phyloP scores from a whole-genome alignment of 1,284 basidiomycete species.

The Irpex lacteus region DNA sequence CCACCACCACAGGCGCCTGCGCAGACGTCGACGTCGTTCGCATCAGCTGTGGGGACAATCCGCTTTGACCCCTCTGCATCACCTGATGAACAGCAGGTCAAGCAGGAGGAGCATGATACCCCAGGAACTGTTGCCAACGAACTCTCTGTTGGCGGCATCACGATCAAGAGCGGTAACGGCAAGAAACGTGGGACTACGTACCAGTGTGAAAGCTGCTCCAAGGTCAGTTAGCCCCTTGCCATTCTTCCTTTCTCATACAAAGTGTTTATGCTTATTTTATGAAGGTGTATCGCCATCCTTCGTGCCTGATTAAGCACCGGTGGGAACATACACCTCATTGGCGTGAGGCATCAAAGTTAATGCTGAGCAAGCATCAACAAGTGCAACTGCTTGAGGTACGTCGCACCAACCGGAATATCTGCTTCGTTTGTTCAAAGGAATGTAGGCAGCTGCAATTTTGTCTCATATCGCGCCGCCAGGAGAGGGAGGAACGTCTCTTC shows the following conservation, averaged over 20 bases:
- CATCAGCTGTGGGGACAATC: constrained; percentile 23
- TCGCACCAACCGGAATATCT: constrained; percentile 10
- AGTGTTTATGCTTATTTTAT: constrained; percentile 6
- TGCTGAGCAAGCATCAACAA: constrained; percentile 96
- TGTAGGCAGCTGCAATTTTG: constrained; percentile 89
- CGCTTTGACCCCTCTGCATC: constrained; percentile 12
- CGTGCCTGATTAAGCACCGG: constrained; percentile 93
- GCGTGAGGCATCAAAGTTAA: constrained; percentile 93
- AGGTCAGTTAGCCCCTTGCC: constrained; percentile 46
- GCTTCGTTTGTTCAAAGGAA: constrained; percentile 1
- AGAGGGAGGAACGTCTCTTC: constrained; percentile 74
- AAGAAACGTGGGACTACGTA: constrained; percentile 84
- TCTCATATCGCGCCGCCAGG: constrained; percentile 73
- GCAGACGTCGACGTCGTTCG: constrained; percentile 25
- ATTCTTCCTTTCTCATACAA: background rate
- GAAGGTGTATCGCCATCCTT: constrained; percentile 91
- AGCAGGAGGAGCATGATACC: constrained; percentile 22
- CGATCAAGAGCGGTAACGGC: constrained; percentile 33
- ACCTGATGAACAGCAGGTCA: constrained; percentile 17
- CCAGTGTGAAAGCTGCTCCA: constrained; percentile 90
- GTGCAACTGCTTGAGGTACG: constrained; percentile 91
- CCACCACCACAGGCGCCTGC: constrained; percentile 28
- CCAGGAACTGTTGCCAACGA: constrained; percentile 25
- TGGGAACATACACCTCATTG: constrained; percentile 98
- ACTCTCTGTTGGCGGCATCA: constrained; percentile 36